These are phyloP conservation scores for Fonsecaea erecta DNA, from an alignment of 2,329 filamentous ascomycete species.

Conservation along the genomic window DNA sequence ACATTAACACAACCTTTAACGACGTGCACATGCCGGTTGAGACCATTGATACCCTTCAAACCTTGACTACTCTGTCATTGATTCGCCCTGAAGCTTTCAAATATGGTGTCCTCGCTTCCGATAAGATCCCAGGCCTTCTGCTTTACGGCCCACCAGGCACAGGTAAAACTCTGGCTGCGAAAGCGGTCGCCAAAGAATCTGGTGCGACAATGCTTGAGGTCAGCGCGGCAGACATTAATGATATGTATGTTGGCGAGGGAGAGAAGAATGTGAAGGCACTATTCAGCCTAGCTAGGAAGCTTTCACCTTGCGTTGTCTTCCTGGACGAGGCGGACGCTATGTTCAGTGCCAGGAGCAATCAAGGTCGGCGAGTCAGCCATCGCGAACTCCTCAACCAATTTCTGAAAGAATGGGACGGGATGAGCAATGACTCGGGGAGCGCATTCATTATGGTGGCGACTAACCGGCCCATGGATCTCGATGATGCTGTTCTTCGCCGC, in stretches of 20 bases:
- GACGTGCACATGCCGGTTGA: conserved; percentile 83
- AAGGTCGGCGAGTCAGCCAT: conserved; percentile 69
- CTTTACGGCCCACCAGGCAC: conserved; percentile 81
- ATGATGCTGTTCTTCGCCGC: conserved; percentile 62
- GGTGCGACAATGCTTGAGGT: conserved; percentile 78
- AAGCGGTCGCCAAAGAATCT: conserved; percentile 67
- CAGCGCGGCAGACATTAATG: conserved; percentile 86
- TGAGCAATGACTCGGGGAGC: conserved; percentile 68
- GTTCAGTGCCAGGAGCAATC: conserved; percentile 73
- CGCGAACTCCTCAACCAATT: conserved; percentile 97
- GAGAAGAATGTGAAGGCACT: conserved; percentile 95
- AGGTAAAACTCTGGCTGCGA: conserved; percentile 67
- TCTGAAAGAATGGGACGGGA: conserved; percentile 93
- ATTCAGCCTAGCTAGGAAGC: conserved; percentile 87
- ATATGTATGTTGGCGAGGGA: conserved; percentile 94
- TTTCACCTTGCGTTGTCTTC: conserved; percentile 91
- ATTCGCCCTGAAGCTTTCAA: conserved; percentile 91
- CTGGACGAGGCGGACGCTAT: conserved; percentile 96
- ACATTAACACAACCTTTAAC: conserved; percentile 83
- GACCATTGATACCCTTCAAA: conserved; percentile 85
- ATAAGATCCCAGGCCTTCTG: conserved; percentile 87
- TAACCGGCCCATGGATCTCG: conserved; percentile 92
- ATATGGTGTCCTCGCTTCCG: conserved; percentile 88
- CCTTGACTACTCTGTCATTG: conserved; percentile 84
- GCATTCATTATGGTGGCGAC: conserved; percentile 99